Evolutionary conservation across 768 basidiomycete genomes (phyloP).

Genomic region (Tricholoma furcatifolium): DNA sequence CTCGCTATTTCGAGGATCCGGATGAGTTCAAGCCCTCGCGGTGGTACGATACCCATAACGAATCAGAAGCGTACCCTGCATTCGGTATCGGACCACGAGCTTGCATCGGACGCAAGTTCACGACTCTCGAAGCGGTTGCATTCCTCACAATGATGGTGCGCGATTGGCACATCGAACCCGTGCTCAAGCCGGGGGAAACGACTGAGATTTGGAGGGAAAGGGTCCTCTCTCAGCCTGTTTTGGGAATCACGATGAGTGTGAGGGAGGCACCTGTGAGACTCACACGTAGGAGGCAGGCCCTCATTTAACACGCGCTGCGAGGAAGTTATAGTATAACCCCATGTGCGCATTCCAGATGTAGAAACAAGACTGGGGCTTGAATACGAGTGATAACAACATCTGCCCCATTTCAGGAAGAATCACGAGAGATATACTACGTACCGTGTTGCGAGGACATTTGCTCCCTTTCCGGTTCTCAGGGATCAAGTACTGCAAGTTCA

Average conservation of each 20-base stretch:
- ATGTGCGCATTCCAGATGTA: too few species aligned
- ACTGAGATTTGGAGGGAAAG: conserved; percentile 33
- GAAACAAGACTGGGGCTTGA: too few species aligned
- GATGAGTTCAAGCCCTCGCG: conserved; percentile 45
- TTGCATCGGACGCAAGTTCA: conserved; percentile 58
- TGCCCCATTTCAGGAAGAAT: too few species aligned
- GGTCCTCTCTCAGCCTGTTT: conserved; percentile 30
- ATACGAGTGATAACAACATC: too few species aligned
- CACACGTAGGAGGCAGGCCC: conserved; percentile 9
- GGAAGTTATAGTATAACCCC: too few species aligned
- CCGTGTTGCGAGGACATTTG: too few species aligned
- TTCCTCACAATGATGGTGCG: conserved; percentile 50
- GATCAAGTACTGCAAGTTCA: too few species aligned
- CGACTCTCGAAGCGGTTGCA: conserved; percentile 46
- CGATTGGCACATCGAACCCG: conserved; percentile 53
- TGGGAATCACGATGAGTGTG: conserved; percentile 35
- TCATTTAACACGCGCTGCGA: too few species aligned
- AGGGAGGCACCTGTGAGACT: conserved; percentile 30
- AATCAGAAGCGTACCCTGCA: conserved; percentile 41
- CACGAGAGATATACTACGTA: too few species aligned
- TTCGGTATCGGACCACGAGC: conserved; percentile 50
- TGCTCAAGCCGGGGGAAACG: conserved; percentile 36
- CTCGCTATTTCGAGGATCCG: conserved; percentile 46
- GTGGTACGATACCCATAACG: conserved; percentile 41
- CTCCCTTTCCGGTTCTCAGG: too few species aligned